Evolutionary conservation across 192 early-diverging fungal genomes (phyloP).

Genomic region (Backusella psychrophila): DNA sequence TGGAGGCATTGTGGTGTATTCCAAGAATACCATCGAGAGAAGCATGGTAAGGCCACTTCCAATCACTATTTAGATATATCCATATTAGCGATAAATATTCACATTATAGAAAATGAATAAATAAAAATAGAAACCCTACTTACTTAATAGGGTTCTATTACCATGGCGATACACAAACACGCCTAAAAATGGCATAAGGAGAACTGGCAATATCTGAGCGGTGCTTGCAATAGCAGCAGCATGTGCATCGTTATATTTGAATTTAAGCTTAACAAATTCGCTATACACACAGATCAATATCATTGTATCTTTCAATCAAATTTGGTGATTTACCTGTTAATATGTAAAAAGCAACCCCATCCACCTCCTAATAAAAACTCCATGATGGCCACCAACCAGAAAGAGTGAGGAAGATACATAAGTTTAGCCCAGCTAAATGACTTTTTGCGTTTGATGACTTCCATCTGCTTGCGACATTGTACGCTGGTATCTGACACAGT

Average conservation of each 20-base stretch:
- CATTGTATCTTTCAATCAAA: not conserved
- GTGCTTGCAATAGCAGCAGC: conserved; percentile 69
- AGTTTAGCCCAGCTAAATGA: conserved; percentile 55
- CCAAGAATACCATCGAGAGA: conserved; percentile 36
- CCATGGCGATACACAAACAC: conserved; percentile 66
- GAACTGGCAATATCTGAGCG: conserved; percentile 66
- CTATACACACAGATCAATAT: conserved; percentile 25
- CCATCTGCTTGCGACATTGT: conserved; percentile 15
- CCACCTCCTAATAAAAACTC: conserved; percentile 59
- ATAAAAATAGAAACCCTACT: not conserved
- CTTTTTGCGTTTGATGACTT: conserved; percentile 51
- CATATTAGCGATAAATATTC: not conserved
- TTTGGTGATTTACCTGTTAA: conserved; percentile 42
- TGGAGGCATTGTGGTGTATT: conserved; percentile 51
- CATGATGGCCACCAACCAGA: conserved; percentile 58
- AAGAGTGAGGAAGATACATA: conserved; percentile 54
- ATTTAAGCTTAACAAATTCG: conserved; percentile 73
- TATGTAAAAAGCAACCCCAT: conserved; percentile 67
- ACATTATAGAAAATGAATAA: not conserved
- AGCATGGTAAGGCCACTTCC: conserved; percentile 25
- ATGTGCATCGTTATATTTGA: conserved; percentile 49
- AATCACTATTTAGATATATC: conserved; percentile 21
- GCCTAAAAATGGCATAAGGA: conserved; percentile 72
- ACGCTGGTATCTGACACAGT: conserved; percentile 24
- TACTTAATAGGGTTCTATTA: conserved; percentile 54